These are phyloP conservation scores for Kandelia obovata DNA, from an alignment of 345 rosid genomes.

Conservation along the genomic window DNA sequence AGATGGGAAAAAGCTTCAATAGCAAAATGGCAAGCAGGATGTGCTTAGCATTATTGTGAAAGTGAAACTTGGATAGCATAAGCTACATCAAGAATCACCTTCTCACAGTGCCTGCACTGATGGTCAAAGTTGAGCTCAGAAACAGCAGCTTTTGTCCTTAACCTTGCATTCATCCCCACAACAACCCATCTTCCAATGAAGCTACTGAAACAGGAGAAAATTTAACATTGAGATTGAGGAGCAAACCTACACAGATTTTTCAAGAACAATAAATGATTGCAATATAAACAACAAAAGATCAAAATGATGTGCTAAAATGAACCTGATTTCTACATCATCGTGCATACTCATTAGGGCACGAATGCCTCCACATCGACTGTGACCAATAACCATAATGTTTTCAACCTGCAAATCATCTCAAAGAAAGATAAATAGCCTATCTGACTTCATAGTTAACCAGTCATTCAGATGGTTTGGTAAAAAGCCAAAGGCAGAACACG, in stretches of 20 bases:
- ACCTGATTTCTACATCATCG: conserved; percentile 76
- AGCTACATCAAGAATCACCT: conserved; percentile 44
- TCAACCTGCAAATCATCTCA: conserved; percentile 57
- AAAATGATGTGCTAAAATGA: background rate
- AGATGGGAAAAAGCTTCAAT: too few species aligned
- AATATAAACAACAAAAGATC: background rate
- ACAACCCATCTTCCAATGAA: conserved; percentile 80
- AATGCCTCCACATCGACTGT: conserved; percentile 96
- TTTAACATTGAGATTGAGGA: background rate
- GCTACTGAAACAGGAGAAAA: conserved; percentile 44
- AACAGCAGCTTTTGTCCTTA: conserved; percentile 60
- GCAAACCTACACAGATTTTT: background rate
- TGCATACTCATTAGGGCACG: conserved; percentile 90
- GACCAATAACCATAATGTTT: conserved; percentile 84
- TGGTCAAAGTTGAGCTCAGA: conserved; percentile 66
- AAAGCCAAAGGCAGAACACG: background rate
- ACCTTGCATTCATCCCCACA: conserved; percentile 74
- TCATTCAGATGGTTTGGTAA: background rate
- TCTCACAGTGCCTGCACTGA: conserved; percentile 92
- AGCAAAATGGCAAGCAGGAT: too few species aligned
- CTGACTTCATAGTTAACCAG: too few species aligned
- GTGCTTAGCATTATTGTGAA: background rate
- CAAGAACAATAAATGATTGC: background rate
- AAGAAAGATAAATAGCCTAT: background rate
- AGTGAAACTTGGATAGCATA: background rate